phyloP scores from a whole-genome alignment of 2,329 filamentous ascomycete genomes.

The Sphaerulina vaccinii region DNA sequence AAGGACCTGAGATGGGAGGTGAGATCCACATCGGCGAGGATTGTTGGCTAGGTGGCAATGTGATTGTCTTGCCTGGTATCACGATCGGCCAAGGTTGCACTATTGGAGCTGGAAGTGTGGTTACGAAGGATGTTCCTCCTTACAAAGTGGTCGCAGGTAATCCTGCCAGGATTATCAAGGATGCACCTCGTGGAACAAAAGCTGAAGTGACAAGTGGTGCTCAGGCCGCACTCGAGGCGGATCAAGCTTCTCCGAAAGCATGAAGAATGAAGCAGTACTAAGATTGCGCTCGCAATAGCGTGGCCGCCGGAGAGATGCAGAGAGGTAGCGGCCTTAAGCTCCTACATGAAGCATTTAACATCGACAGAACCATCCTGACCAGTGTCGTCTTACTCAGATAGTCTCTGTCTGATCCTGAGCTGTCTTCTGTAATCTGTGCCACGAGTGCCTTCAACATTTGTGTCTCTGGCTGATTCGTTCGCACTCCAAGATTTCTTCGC shows the following conservation, averaged over 20 bases:
- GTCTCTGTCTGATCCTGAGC: too few species aligned
- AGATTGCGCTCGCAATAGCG: background rate
- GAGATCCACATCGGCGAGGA: slow-evolving; percentile 76
- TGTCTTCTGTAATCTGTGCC: too few species aligned
- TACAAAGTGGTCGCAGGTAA: slow-evolving; percentile 66
- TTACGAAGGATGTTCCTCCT: slow-evolving; percentile 71
- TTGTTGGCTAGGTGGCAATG: slow-evolving; percentile 75
- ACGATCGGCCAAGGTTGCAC: slow-evolving; percentile 72
- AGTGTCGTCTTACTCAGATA: too few species aligned
- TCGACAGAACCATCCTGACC: too few species aligned
- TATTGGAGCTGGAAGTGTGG: slow-evolving; percentile 78
- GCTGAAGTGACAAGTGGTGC: slow-evolving; percentile 34
- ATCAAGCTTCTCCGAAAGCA: too few species aligned
- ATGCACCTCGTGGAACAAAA: slow-evolving; percentile 32
- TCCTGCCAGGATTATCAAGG: slow-evolving; percentile 58
- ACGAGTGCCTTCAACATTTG: too few species aligned
- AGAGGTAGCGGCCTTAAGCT: too few species aligned
- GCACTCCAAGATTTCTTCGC: too few species aligned
- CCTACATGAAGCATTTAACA: background rate
- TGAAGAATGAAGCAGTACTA: background rate
- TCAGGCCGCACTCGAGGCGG: slow-evolving; percentile 9
- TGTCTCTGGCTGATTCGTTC: too few species aligned
- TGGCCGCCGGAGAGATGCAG: too few species aligned
- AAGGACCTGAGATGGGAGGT: slow-evolving; percentile 72
- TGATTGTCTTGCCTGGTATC: slow-evolving; percentile 70